Conservation (phyloP, 1,284 basidiomycete species). For the Ceratobasidium sp. region DNA sequence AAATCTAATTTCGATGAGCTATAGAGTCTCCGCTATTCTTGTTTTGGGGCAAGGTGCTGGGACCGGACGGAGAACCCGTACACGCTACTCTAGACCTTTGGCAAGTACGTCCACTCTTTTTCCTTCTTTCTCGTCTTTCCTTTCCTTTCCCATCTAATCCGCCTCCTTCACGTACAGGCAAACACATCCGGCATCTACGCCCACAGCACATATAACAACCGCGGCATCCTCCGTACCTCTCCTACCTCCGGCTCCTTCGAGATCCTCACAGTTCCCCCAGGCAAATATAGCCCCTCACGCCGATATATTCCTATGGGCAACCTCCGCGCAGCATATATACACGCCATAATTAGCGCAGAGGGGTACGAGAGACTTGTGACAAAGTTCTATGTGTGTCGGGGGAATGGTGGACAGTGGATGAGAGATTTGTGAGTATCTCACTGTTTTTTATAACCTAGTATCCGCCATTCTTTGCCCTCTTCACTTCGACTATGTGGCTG, state of each 20-base stretch:
- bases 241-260: conserved; percentile 4
- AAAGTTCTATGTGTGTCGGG: conserved; percentile 4
- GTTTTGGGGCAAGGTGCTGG: conserved; percentile 22
- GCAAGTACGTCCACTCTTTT: conserved; percentile 6
- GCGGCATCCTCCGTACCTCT: neutral
- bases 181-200: neutral
- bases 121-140: too few relatives aligned
- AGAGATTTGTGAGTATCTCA: neutral
- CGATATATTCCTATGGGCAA: too few relatives aligned
- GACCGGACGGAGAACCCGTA: conserved; percentile 17
- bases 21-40: conserved; percentile 13
- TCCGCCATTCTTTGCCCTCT: too few relatives aligned
- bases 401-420: neutral
- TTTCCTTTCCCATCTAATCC: neutral
- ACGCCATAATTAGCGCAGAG: conserved; percentile 7
- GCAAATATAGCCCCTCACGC: neutral
- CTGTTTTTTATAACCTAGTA: too few relatives aligned
- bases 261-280: conserved; percentile 9
- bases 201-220: neutral
- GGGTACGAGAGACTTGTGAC: conserved; percentile 1
- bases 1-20: neutral
- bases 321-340: conserved; percentile 11
- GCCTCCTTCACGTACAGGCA: neutral
- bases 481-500: too few relatives aligned
- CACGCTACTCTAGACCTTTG: conserved; percentile 24